Evolutionary conservation across 176 grass and related monocot genomes (phyloP).

Genomic region (Aegilops sharonensis): DNA sequence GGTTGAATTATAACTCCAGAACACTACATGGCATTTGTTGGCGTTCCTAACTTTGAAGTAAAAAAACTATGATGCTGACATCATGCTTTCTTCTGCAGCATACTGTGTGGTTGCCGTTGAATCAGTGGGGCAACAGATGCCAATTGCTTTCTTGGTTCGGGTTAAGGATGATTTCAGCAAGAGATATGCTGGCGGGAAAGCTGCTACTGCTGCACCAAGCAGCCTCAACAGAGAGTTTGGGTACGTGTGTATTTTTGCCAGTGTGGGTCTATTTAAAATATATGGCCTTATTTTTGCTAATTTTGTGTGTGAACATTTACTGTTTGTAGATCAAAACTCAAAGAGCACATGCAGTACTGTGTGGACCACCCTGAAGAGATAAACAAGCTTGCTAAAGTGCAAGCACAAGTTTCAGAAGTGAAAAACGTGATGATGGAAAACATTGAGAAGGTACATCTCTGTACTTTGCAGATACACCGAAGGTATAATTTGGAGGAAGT

Average conservation of each 20-base stretch:
- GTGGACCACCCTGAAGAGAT: constrained; percentile 94
- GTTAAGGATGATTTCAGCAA: constrained; percentile 91
- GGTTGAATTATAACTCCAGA: background rate
- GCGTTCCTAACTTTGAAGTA: background rate
- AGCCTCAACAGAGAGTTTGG: constrained; percentile 86
- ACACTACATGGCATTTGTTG: background rate
- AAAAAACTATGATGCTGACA: background rate
- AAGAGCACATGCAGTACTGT: constrained; percentile 97
- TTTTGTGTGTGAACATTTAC: background rate
- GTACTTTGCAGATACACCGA: background rate
- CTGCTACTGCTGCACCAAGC: constrained; percentile 70
- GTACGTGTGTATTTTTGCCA: constrained; percentile 26
- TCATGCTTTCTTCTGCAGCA: constrained; percentile 42
- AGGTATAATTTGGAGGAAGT: background rate
- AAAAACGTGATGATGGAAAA: constrained; percentile 98
- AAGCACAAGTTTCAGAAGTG: constrained; percentile 97
- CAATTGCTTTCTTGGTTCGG: constrained; percentile 82
- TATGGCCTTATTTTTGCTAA: background rate
- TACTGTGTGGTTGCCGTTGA: constrained; percentile 93
- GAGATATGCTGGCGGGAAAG: constrained; percentile 85
- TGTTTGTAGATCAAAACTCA: constrained; percentile 71
- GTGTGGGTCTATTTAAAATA: background rate
- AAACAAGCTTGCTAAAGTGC: constrained; percentile 80
- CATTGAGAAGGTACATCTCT: constrained; percentile 66
- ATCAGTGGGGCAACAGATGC: constrained; percentile 79